Evolutionary conservation across 305 asterid species (phyloP).

Genomic region (Rubia tinctorum): DNA sequence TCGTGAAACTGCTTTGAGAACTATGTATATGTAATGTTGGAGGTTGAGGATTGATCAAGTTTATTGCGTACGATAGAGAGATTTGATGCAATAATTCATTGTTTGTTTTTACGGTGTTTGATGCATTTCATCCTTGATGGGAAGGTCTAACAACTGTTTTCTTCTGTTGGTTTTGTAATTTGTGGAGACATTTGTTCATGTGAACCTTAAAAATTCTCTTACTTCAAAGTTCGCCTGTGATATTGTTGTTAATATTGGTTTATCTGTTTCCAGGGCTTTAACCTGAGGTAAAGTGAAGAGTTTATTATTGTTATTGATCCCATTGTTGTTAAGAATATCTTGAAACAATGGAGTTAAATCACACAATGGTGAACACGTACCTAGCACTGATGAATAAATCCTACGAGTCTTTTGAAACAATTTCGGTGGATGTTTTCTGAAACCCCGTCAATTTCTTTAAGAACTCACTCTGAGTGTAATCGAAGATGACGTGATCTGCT

Average conservation of each 20-base stretch:
- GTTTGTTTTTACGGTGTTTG: neutral
- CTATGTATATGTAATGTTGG: neutral
- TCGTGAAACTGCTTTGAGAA: neutral
- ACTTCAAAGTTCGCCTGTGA: too few relatives aligned
- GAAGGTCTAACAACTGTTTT: neutral
- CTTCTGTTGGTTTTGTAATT: slow-evolving; percentile 18
- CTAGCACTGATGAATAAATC: too few relatives aligned
- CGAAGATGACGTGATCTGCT: slow-evolving; percentile 92
- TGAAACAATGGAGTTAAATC: too few relatives aligned
- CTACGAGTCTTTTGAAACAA: too few relatives aligned
- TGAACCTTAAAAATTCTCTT: too few relatives aligned
- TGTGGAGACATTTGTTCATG: too few relatives aligned
- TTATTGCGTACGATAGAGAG: neutral
- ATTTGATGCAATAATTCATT: neutral
- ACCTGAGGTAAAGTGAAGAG: too few relatives aligned
- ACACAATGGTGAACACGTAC: too few relatives aligned
- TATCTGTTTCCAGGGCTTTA: too few relatives aligned
- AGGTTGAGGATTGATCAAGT: neutral
- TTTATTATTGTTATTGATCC: too few relatives aligned
- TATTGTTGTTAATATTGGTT: too few relatives aligned
- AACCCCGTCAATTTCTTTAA: slow-evolving; percentile 74
- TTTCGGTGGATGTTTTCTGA: slow-evolving; percentile 1
- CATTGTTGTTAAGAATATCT: too few relatives aligned
- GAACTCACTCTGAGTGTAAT: slow-evolving; percentile 79
- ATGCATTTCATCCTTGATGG: slow-evolving; percentile 5